phyloP scores from a whole-genome alignment of 768 basidiomycete genomes.

The Leccinum subgranulosum region DNA sequence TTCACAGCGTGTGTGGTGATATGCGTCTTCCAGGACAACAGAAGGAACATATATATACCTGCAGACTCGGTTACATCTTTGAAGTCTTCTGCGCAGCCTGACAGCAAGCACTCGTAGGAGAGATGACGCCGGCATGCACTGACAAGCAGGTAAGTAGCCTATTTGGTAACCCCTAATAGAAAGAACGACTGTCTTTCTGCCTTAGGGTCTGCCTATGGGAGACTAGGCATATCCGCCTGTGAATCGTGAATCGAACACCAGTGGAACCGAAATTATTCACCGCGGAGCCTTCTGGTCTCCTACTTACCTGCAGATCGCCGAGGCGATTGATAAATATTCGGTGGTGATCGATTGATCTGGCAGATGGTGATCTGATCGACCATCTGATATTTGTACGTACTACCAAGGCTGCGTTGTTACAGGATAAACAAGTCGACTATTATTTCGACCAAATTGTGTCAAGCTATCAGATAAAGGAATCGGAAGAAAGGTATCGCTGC shows the following conservation, averaged over 20 bases:
- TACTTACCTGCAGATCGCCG: not conserved
- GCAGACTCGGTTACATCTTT: constrained; percentile 34
- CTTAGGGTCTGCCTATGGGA: no score
- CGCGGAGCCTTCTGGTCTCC: not conserved
- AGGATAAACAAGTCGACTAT: constrained; percentile 13
- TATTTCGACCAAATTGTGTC: constrained; percentile 4
- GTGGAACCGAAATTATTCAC: not conserved
- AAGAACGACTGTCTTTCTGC: no score
- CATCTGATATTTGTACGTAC: not conserved
- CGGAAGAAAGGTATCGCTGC: constrained; percentile 9
- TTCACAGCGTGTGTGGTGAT: not conserved
- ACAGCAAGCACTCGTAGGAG: not conserved
- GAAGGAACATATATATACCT: constrained; percentile 13
- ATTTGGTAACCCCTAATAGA: no score
- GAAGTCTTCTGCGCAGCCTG: constrained; percentile 4
- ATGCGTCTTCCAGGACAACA: not conserved
- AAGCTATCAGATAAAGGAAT: constrained; percentile 3
- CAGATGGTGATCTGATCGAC: not conserved
- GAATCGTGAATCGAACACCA: not conserved
- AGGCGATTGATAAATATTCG: not conserved
- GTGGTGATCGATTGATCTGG: not conserved
- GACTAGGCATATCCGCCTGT: no score
- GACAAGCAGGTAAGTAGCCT: not conserved
- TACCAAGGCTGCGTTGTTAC: constrained; percentile 9
- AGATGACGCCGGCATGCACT: not conserved